Evolutionary conservation across 352 stramenopile species (phyloP).

Genomic region (Phytopythium montanum): DNA sequence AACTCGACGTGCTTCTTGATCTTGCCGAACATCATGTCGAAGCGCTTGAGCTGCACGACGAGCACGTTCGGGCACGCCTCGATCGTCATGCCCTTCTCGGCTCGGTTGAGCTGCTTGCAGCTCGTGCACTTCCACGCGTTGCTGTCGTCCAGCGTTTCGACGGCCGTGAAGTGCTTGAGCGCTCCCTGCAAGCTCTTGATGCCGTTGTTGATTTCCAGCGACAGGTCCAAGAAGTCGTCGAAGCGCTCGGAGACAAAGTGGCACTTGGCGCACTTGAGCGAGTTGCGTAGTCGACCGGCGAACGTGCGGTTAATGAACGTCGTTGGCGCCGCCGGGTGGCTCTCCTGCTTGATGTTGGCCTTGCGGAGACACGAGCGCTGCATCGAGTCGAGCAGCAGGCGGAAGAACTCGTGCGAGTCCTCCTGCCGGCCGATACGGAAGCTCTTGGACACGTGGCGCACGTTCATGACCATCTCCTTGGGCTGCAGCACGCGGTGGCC

Average conservation of each 20-base stretch:
- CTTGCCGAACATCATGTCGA: conserved; percentile 85
- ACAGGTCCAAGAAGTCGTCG: conserved; percentile 89
- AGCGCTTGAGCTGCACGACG: conserved; percentile 90
- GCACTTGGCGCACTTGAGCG: conserved; percentile 85
- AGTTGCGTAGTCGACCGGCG: conserved; percentile 77
- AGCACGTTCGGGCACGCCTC: conserved; percentile 80
- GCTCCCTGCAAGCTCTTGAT: conserved; percentile 72
- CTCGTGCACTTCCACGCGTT: conserved; percentile 87
- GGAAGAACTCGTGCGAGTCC: conserved; percentile 92
- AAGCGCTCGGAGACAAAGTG: conserved; percentile 72
- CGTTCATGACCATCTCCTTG: conserved; percentile 82
- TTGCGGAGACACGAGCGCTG: conserved; percentile 71
- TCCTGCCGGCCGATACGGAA: conserved; percentile 89
- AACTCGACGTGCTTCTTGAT: conserved; percentile 89
- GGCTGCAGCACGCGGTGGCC: conserved; percentile 57
- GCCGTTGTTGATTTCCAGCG: conserved; percentile 78
- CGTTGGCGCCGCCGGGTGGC: conserved; percentile 45
- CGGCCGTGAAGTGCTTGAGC: conserved; percentile 78
- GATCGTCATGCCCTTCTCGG: conserved; percentile 84
- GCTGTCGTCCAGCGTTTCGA: conserved; percentile 75
- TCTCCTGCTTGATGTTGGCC: conserved; percentile 71
- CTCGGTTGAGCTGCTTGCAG: conserved; percentile 72
- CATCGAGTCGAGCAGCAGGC: conserved; percentile 84
- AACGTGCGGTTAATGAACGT: conserved; percentile 86
- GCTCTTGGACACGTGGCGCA: conserved; percentile 78